Base-by-base conservation (phyloP, 768 basidiomycete species). In the Mycena floridula region DNA sequence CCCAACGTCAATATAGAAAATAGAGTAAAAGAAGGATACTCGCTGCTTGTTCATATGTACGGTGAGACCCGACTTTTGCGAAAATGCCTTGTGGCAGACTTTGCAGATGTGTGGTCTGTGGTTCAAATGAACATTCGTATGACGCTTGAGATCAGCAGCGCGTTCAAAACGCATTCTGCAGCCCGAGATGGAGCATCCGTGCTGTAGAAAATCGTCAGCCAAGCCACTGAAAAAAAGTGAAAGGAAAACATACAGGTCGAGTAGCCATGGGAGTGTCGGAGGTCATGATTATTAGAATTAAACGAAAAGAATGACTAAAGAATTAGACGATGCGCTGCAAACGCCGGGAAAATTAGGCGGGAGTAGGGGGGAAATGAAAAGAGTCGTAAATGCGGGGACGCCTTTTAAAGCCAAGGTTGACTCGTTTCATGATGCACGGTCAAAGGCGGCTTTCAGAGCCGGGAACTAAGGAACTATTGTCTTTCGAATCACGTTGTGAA, bases 41-140 rank as follows among this genome's bases (percentile, higher is more conserved):
- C 60, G 88, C 86, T 88, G 86, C 16, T 67, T 66, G 47, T 86
- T 88, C 42, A 50, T 45, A 49, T 88, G 86, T 2, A 77, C 82
- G 50, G 76, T 78, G 42, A 87, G 63, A 2, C 74, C 79, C 2
- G 77, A 76, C 35, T 54, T 60, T 59, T 87, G 85, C 7, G 74
- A 59, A 55, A 88, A 88, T 1, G 54, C 51, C 55, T 75, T 82
- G 4, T 59, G 59, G 53, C 85, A 88, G 35, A 58, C 54, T 30
- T 55, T 48, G 54, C 85, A 87, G 3, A 54, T 44, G 48, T 77
- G 65, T 5, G 73, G 75, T 42, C 85, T 79, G 37, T 64, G 53
- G 20, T 72, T 74, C 16, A 60, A 62, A 52, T 86, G 83, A 18
- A 73, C 54, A 18, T 56, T 50, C 42, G 66, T 48, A 51, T 88